phyloP scores from a whole-genome alignment of 106 monocot genomes.

The Posidonia australis region DNA sequence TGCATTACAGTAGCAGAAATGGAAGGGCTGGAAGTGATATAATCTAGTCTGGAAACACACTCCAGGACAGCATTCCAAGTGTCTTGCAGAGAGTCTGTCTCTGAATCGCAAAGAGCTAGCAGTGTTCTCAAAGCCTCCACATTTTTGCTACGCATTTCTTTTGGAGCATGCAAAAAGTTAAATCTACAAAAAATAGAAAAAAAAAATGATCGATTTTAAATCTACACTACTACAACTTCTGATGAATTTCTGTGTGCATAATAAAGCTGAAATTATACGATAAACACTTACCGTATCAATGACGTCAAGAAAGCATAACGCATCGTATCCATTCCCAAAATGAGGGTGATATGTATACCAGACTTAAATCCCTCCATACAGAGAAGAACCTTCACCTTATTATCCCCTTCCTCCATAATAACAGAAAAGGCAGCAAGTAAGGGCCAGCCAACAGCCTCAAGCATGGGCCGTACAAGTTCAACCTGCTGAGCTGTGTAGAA shows the following conservation, averaged over 20 bases:
- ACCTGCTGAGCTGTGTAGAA: constrained; percentile 81
- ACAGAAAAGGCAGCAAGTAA: constrained; percentile 96
- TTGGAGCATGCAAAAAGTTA: constrained; percentile 97
- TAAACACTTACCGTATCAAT: constrained; percentile 56
- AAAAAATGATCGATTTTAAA: background rate
- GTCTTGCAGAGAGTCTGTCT: constrained; percentile 76
- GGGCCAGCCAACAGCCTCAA: constrained; percentile 98
- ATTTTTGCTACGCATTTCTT: constrained; percentile 95
- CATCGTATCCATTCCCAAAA: constrained; percentile 97
- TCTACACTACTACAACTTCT: background rate
- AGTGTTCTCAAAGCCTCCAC: constrained; percentile 88
- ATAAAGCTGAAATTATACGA: background rate
- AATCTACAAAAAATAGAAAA: constrained; percentile 38
- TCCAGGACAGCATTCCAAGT: constrained; percentile 99
- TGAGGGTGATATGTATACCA: constrained; percentile 76
- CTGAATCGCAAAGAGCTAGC: constrained; percentile 58
- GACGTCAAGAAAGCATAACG: constrained; percentile 97
- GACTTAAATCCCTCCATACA: constrained; percentile 94
- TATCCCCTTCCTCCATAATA: constrained; percentile 90
- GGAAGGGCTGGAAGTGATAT: constrained; percentile 67
- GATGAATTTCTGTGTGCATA: background rate
- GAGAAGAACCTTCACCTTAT: constrained; percentile 66
- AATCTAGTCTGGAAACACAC: constrained; percentile 95
- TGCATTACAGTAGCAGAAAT: constrained; percentile 91
- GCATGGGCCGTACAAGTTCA: constrained; percentile 92